Base-by-base conservation (phyloP, 306 rosid species). In the Betula pendula region DNA sequence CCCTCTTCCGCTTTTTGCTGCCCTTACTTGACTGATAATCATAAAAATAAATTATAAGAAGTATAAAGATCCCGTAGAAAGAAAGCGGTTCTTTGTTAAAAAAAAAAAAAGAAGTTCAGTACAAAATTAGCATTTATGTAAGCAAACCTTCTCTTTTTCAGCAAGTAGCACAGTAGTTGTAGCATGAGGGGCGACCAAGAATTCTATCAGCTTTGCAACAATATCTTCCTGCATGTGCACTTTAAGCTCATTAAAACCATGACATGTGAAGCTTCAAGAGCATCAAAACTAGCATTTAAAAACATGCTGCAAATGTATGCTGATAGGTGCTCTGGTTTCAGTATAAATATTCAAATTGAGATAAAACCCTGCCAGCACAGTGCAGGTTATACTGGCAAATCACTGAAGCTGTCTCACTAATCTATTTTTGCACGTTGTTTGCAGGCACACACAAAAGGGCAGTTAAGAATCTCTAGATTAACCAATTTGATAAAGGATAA, bases 131-230 rank as follows among this genome's bases (percentile, higher is more conserved):
- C 53, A 72, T 75, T 62, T 35, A 63, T 35, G 63, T 27, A 48
- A 71, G 38, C 47, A 56, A 71, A 95, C 99, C 96, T 85, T 86
- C 51, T 90, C 99, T 78, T 87, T 89, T 71, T 92, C 99, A 13
- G 93, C 89, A 52, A 92, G 94, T 48, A 87, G 85, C 73, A 82
- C 89, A 51, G 91, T 55, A 62, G 92, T 83, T 17, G 93, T 92
- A 45, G 98, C 87, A 49, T 88, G 93, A 84, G 99, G 99, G 45
- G 96, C 88, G 82, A 84, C 82, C 88, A 95, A 87, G 82, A 92
- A 95, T 66, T 90, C 98, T 43, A 89, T 82, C 79, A 95, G 88
- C 87, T 88, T 95, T 48, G 84, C 79, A 75, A 95, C 53, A 51
- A 91, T 77, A 86, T 95, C 99, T 80, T 95, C 98, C 97, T 92